These are phyloP conservation scores for Yarrowia deformans DNA, from an alignment of 805 yeast genomes.

Conservation along the genomic window DNA sequence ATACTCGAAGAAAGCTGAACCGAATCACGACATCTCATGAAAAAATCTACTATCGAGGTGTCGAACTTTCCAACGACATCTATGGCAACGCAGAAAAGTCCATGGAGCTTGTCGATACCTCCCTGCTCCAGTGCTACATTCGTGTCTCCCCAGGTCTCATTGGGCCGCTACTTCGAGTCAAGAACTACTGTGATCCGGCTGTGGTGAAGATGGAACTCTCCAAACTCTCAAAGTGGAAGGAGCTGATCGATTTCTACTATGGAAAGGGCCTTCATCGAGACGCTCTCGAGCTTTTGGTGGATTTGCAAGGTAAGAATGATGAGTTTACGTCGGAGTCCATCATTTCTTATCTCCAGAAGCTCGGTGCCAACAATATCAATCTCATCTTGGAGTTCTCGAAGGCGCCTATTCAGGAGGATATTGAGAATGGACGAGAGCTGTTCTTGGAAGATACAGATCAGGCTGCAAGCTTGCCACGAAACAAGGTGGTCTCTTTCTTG, in stretches of 20 bases:
- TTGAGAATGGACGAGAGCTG: slow-evolving; percentile 55
- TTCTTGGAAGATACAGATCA: slow-evolving; percentile 72
- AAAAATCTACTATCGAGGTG: slow-evolving; percentile 43
- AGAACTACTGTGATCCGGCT: slow-evolving; percentile 73
- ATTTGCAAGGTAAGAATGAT: background rate
- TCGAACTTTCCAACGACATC: slow-evolving; percentile 45
- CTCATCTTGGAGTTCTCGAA: slow-evolving; percentile 64
- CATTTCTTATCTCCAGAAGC: slow-evolving; percentile 43
- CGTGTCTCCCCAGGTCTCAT: slow-evolving; percentile 72
- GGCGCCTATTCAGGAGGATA: slow-evolving; percentile 57
- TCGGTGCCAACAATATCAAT: slow-evolving; percentile 53
- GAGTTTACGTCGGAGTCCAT: slow-evolving; percentile 39
- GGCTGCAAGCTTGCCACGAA: slow-evolving; percentile 63
- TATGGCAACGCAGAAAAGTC: slow-evolving; percentile 49
- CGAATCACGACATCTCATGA: slow-evolving; percentile 45
- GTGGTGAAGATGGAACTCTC: slow-evolving; percentile 65
- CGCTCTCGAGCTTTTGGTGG: slow-evolving; percentile 65
- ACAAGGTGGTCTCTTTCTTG: slow-evolving; percentile 63
- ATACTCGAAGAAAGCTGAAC: slow-evolving; percentile 57
- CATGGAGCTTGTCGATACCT: slow-evolving; percentile 69
- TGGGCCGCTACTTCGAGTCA: slow-evolving; percentile 80
- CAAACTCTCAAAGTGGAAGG: slow-evolving; percentile 59
- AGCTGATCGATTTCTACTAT: slow-evolving; percentile 77
- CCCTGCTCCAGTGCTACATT: slow-evolving; percentile 76
- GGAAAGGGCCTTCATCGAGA: slow-evolving; percentile 67